phyloP scores from a whole-genome alignment of 768 basidiomycete species.

The Lactifluus echinatus region DNA sequence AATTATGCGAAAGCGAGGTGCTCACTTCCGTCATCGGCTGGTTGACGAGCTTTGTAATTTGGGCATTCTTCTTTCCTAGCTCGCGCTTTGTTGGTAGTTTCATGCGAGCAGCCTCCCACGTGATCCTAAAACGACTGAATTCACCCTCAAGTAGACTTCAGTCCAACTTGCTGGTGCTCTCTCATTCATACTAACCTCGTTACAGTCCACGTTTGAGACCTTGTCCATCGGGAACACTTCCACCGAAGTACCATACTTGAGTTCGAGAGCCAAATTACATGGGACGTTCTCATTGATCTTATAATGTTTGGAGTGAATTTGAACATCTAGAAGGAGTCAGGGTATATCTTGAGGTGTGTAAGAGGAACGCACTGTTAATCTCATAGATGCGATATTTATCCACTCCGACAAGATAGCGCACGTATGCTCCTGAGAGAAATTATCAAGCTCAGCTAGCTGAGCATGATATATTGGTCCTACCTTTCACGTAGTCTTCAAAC shows the following conservation, averaged over 20 bases:
- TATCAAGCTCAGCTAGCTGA: not conserved
- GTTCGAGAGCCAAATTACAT: slow-evolving; percentile 53
- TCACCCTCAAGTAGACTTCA: slow-evolving; percentile 45
- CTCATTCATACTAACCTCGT: slow-evolving; percentile 38
- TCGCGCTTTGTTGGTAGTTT: slow-evolving; percentile 60
- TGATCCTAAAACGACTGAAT: slow-evolving; percentile 48
- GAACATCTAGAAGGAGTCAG: slow-evolving; percentile 36
- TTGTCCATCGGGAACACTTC: slow-evolving; percentile 71
- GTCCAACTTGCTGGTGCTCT: not conserved
- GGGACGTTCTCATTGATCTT: slow-evolving; percentile 56
- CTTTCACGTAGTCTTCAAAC: slow-evolving; percentile 78
- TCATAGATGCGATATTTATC: slow-evolving; percentile 78
- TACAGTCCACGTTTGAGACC: slow-evolving; percentile 68
- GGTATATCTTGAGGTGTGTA: slow-evolving; percentile 1
- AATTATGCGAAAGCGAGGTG: not conserved
- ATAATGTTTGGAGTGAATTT: slow-evolving; percentile 54
- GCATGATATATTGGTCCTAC: slow-evolving; percentile 32
- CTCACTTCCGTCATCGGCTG: slow-evolving; percentile 71
- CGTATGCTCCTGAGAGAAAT: slow-evolving; percentile 59
- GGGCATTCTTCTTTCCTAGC: slow-evolving; percentile 54
- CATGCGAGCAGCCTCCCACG: slow-evolving; percentile 42
- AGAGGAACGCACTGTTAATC: slow-evolving; percentile 52
- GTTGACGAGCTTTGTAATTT: slow-evolving; percentile 48
- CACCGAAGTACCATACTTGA: slow-evolving; percentile 66
- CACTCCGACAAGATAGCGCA: slow-evolving; percentile 70